Evolutionary conservation across 129 eudicot genomes (phyloP).

Genomic region (Arctium lappa): DNA sequence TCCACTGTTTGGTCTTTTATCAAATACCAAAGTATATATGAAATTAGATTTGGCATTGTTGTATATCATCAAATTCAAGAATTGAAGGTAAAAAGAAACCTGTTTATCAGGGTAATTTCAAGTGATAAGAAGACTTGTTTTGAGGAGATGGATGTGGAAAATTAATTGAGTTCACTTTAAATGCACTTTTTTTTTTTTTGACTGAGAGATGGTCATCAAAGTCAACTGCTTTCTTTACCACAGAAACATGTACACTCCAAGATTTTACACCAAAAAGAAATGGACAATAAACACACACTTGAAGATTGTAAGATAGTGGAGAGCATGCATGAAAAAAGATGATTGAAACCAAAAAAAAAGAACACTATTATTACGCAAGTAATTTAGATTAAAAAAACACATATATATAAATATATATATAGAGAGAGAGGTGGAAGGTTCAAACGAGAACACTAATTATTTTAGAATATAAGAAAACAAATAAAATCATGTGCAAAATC

Average conservation of each 20-base stretch:
- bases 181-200: background rate
- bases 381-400: background rate
- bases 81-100: background rate
- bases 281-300: conserved; percentile 26
- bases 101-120: background rate
- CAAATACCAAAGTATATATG: background rate
- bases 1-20: background rate
- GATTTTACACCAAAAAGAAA: conserved; percentile 24
- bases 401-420: too few species aligned
- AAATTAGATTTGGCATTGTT: background rate
- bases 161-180: background rate
- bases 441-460: too few species aligned
- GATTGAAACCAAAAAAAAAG: conserved; percentile 23
- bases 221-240: conserved; percentile 38
- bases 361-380: background rate
- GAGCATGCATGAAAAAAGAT: conserved; percentile 37
- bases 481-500: too few species aligned
- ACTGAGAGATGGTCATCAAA: conserved; percentile 7
- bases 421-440: too few species aligned
- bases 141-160: background rate
- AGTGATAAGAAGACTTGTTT: background rate
- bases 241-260: conserved; percentile 22
- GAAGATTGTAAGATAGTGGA: conserved; percentile 27
- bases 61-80: background rate
- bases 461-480: too few species aligned